Evolutionary conservation across 2,329 filamentous ascomycete species (phyloP).

Genomic region (Chalaropsis ovoidea): DNA sequence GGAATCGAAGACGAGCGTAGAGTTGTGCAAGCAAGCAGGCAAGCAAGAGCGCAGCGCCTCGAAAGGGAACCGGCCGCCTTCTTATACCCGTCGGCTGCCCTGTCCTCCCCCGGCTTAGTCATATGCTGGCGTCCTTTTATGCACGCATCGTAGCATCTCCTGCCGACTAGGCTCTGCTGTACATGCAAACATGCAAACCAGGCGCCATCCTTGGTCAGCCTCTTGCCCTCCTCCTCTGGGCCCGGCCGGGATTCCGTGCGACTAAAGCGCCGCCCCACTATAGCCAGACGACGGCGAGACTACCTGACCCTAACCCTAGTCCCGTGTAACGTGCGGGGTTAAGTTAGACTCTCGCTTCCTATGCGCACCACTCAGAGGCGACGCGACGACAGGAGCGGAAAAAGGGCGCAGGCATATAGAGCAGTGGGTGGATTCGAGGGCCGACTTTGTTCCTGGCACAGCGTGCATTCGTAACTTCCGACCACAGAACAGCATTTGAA

Average conservation of each 20-base stretch:
- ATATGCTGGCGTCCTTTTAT: conserved; percentile 9
- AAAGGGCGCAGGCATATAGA: background rate
- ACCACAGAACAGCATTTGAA: background rate
- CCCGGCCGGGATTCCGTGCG: background rate
- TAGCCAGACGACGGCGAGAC: background rate
- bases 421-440: too few relatives aligned
- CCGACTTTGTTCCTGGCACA: too few relatives aligned
- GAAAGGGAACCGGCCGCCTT: background rate
- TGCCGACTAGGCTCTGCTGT: background rate
- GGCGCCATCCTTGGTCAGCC: background rate
- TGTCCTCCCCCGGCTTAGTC: conserved; percentile 1
- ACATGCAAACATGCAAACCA: background rate
- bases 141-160: background rate
- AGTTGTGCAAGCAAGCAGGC: background rate
- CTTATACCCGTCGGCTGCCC: background rate
- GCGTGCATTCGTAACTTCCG: too few relatives aligned
- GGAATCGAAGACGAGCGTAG: background rate
- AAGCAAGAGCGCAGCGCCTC: background rate
- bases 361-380: conserved; percentile 10
- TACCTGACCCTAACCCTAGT: background rate
- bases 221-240: background rate
- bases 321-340: background rate
- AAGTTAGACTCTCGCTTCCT: background rate
- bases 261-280: background rate
- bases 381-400: background rate